Evolutionary conservation across 2,329 filamentous ascomycete species (phyloP).

Genomic region (Cladosporium sphaerospermum): DNA sequence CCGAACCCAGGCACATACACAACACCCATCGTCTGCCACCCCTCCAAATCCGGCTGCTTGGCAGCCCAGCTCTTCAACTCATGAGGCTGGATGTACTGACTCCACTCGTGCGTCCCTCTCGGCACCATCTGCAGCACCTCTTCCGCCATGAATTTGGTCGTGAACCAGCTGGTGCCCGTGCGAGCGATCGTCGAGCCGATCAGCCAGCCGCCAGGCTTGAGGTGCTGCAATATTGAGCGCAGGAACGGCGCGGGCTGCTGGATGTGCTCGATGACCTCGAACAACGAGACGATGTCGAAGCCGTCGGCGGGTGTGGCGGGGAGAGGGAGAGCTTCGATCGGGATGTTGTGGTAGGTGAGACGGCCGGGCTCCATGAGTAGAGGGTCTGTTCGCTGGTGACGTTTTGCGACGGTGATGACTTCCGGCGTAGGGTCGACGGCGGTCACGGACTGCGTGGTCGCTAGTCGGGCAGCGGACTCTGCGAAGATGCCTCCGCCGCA

Average conservation of each 20-base stretch:
- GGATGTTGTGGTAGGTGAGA: constrained; percentile 66
- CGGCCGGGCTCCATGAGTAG: constrained; percentile 47
- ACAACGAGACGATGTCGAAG: constrained; percentile 79
- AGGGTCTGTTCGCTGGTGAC: constrained; percentile 71
- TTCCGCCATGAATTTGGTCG: constrained; percentile 88
- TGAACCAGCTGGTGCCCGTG: constrained; percentile 82
- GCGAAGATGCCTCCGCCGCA: constrained; percentile 97
- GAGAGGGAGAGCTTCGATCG: constrained; percentile 61
- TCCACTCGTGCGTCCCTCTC: constrained; percentile 90
- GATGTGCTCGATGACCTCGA: constrained; percentile 95
- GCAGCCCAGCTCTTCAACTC: constrained; percentile 56
- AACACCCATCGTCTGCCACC: constrained; percentile 71
- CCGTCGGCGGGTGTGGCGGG: constrained; percentile 28
- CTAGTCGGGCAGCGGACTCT: constrained; percentile 70
- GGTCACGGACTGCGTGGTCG: constrained; percentile 57
- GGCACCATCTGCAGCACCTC: constrained; percentile 83
- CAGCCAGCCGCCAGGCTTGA: constrained; percentile 88
- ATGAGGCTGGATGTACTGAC: constrained; percentile 83
- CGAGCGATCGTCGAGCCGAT: constrained; percentile 87
- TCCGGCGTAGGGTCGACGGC: constrained; percentile 72
- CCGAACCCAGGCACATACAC: constrained; percentile 85
- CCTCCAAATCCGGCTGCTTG: constrained; percentile 39
- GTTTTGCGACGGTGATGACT: constrained; percentile 67
- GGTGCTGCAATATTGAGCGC: constrained; percentile 62
- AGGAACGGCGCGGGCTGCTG: constrained; percentile 69